Conservation (phyloP, 2,329 filamentous ascomycete genomes). For the Sporothrix phasma region DNA sequence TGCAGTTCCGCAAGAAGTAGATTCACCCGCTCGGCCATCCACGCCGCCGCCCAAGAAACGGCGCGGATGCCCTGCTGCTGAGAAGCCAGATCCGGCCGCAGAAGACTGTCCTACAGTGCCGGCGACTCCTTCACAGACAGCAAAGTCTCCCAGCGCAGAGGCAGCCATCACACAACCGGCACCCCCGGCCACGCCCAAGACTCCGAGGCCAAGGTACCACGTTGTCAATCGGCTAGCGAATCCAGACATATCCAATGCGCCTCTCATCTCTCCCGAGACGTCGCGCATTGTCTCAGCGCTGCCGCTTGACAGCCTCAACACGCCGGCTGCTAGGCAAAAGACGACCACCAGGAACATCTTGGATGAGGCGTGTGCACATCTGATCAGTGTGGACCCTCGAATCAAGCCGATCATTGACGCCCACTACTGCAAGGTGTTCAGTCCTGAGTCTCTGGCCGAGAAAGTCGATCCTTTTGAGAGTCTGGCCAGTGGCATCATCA, state of each 20-base stretch:
- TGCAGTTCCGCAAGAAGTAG: neutral
- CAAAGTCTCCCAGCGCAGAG: conserved; percentile 32
- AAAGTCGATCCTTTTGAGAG: conserved; percentile 79
- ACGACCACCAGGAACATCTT: conserved; percentile 64
- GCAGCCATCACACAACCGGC: conserved; percentile 23
- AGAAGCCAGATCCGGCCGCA: neutral
- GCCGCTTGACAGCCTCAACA: conserved; percentile 35
- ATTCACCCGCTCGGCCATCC: neutral
- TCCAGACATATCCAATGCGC: conserved; percentile 57
- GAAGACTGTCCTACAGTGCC: conserved; percentile 24
- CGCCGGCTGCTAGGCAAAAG: conserved; percentile 25
- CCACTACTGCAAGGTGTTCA: conserved; percentile 71
- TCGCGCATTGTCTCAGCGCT: conserved; percentile 45
- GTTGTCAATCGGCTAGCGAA: conserved; percentile 48
- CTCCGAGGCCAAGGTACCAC: conserved; percentile 32
- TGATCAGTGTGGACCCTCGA: conserved; percentile 62
- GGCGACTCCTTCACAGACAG: conserved; percentile 37
- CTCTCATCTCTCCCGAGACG: conserved; percentile 60
- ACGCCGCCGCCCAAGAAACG: conserved; percentile 25
- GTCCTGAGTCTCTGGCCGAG: conserved; percentile 70
- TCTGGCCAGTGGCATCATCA: conserved; percentile 79
- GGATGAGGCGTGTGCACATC: conserved; percentile 62
- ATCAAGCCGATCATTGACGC: conserved; percentile 63
- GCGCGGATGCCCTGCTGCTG: conserved; percentile 9
- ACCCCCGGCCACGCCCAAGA: conserved; percentile 20